Evolutionary conservation across 306 rosid species (phyloP).

Genomic region (Geum urbanum): DNA sequence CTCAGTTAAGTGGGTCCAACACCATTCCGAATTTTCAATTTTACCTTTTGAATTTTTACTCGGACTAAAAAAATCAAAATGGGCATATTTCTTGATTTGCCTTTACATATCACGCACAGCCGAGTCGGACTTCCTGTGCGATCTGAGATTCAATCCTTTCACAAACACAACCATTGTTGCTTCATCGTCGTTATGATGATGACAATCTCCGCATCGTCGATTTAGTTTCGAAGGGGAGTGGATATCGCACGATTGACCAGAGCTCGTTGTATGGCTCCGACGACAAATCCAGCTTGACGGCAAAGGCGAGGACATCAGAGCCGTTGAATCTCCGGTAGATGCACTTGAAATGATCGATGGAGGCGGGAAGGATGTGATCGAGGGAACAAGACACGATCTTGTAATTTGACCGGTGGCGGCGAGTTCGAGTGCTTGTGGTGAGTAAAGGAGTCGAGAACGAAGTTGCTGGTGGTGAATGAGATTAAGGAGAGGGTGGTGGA

Average conservation of each 20-base stretch:
- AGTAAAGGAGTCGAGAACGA: constrained; percentile 48
- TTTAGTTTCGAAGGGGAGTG: constrained; percentile 43
- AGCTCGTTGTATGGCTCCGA: constrained; percentile 50
- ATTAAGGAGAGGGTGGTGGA: no score
- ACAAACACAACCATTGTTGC: constrained; percentile 69
- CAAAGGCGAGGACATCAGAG: constrained; percentile 18
- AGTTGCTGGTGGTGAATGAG: constrained; percentile 50
- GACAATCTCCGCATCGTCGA: constrained; percentile 50
- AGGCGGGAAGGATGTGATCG: constrained; percentile 45
- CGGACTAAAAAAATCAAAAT: no score
- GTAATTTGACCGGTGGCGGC: constrained; percentile 25
- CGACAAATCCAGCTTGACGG: constrained; percentile 44
- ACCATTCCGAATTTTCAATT: no score
- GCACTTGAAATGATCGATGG: constrained; percentile 42
- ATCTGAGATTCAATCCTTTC: constrained; percentile 81
- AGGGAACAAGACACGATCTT: constrained; percentile 69
- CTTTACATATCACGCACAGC: no score
- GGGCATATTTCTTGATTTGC: no score
- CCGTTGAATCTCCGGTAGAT: constrained; percentile 44
- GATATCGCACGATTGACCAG: constrained; percentile 70
- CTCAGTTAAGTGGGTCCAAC: no score
- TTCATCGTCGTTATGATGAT: constrained; percentile 51
- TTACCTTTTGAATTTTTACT: no score
- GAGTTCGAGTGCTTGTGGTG: neutral
- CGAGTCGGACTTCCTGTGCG: constrained; percentile 78